Percentiles rank a stretch among this genome's conserved stretches.
phyloP scores from a whole-genome alignment of 2,329 filamentous ascomycete genomes.

The Daldinia sp. region DNA sequence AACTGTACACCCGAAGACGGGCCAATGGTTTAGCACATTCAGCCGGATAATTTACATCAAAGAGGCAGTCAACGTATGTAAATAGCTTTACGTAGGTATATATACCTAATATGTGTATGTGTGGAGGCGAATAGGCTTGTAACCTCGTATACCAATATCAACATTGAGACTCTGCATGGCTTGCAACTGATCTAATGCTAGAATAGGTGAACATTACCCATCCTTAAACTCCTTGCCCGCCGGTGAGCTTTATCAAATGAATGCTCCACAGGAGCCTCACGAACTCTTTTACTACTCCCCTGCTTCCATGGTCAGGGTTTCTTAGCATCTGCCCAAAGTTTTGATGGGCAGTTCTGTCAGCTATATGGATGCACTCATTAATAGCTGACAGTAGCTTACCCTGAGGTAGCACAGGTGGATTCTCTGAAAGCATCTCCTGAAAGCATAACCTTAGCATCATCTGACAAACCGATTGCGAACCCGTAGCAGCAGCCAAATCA shows the following conservation, averaged over 20 bases:
- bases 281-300: conserved; percentile 47
- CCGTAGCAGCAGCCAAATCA: conserved; percentile 59
- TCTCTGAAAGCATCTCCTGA: conserved; percentile 70
- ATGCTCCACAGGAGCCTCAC: conserved; percentile 48
- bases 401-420: conserved; percentile 60
- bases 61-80: not conserved
- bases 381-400: conserved; percentile 61
- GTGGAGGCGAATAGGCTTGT: not conserved
- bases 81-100: too few species aligned
- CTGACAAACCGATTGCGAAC: conserved; percentile 59
- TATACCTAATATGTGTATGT: too few species aligned
- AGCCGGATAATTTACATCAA: too few species aligned
- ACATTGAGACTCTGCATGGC: not conserved
- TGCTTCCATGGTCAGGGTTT: conserved; percentile 5
- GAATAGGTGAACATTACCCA: not conserved
- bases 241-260: not conserved
- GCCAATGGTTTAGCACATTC: too few species aligned
- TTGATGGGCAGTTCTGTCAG: conserved; percentile 62
- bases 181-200: not conserved
- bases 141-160: not conserved
- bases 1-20: too few species aligned
- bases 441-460: conserved; percentile 65
- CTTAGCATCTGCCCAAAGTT: conserved; percentile 42
- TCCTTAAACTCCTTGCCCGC: not conserved
- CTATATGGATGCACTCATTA: conserved; percentile 66